Conservation (phyloP, 2,329 filamentous ascomycete genomes). For the Fusarium palustre region DNA sequence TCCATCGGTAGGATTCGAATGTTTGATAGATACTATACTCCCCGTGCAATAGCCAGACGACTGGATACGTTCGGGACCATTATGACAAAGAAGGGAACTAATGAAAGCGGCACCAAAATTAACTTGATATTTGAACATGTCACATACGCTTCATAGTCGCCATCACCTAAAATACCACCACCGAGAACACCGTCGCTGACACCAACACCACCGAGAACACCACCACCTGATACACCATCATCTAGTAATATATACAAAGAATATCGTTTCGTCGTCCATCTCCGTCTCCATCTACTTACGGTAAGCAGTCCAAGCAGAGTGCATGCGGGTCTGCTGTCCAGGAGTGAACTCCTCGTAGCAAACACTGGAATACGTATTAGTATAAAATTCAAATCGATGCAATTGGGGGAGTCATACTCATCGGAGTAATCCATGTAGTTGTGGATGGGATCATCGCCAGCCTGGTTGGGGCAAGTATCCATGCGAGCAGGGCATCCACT, state of each 20-base stretch:
- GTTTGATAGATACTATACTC: too few species aligned
- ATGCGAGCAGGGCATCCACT: slow-evolving; percentile 52
- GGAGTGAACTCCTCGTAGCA: slow-evolving; percentile 45
- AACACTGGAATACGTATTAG: slow-evolving; percentile 4
- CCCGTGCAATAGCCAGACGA: too few species aligned
- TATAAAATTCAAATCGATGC: fast-evolving
- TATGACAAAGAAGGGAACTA: background rate
- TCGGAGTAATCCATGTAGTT: slow-evolving; percentile 57
- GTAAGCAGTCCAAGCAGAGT: slow-evolving; percentile 40
- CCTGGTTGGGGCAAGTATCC: slow-evolving; percentile 51
- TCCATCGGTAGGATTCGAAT: too few species aligned
- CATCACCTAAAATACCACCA: too few species aligned
- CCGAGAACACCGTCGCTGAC: too few species aligned
- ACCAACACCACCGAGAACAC: too few species aligned
- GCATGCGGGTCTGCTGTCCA: slow-evolving; percentile 39
- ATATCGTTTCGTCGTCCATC: background rate
- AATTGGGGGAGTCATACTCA: slow-evolving; percentile 49
- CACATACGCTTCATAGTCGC: background rate
- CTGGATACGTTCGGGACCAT: too few species aligned
- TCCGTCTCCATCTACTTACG: slow-evolving; percentile 10
- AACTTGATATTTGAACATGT: background rate
- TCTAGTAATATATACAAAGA: background rate
- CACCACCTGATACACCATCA: too few species aligned
- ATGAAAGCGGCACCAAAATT: fast-evolving
- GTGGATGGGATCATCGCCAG: slow-evolving; percentile 52